Conservation (phyloP, 768 basidiomycete genomes). For the Sporobolomyces phaffii region DNA sequence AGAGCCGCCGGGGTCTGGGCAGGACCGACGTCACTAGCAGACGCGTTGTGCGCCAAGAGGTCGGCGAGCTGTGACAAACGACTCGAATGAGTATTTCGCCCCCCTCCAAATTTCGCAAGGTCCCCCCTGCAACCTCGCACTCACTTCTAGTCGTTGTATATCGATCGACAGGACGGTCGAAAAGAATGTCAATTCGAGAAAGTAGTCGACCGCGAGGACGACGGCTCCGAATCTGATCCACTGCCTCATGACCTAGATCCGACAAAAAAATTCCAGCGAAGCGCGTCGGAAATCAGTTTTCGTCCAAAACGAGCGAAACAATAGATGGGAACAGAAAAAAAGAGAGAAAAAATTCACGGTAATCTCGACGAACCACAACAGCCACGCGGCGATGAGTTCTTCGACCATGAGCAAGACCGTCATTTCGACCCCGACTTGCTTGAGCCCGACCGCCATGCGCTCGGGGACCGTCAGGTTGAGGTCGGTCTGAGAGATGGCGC, state of each 20-base stretch:
- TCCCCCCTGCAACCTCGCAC: no score
- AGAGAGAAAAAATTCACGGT: constrained; percentile 48
- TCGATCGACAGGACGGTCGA: constrained; percentile 91
- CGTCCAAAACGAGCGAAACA: no score
- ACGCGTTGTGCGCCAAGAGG: constrained; percentile 63
- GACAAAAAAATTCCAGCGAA: no score
- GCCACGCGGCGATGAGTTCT: constrained; percentile 71
- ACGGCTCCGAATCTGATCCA: constrained; percentile 91
- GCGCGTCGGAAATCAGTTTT: no score
- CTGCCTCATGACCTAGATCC: constrained; percentile 57
- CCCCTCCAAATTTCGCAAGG: no score
- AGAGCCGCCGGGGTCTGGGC: constrained; percentile 45
- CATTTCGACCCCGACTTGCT: constrained; percentile 80
- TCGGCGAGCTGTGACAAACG: constrained; percentile 65
- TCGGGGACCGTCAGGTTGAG: constrained; percentile 84
- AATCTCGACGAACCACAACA: constrained; percentile 57
- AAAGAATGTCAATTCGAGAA: constrained; percentile 92
- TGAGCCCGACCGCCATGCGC: constrained; percentile 84
- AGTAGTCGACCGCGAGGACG: constrained; percentile 93
- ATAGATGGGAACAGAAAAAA: not conserved
- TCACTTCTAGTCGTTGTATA: constrained; percentile 79
- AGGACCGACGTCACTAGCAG: constrained; percentile 49
- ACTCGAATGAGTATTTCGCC: no score
- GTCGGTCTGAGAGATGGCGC: constrained; percentile 75
- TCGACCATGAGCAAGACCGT: constrained; percentile 86